Conservation (phyloP, 768 basidiomycete species). For the Saitozyma sp. region DNA sequence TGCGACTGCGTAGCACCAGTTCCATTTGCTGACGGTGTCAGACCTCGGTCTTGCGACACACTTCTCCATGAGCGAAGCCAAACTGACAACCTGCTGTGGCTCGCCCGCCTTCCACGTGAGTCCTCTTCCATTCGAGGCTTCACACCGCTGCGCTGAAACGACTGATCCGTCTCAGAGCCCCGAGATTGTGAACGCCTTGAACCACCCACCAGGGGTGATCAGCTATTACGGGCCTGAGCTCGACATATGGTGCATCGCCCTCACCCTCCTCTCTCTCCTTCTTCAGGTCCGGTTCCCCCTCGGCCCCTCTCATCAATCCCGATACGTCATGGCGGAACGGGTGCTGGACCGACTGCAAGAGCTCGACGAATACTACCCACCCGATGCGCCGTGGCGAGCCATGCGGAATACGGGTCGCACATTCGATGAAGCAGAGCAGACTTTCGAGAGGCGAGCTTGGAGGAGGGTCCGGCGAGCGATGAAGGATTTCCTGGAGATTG, state of each 20-base stretch:
- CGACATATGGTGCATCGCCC: slow-evolving; percentile 56
- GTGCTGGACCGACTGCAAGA: slow-evolving; percentile 50
- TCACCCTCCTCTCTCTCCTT: slow-evolving; percentile 54
- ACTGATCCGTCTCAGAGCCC: slow-evolving; percentile 48
- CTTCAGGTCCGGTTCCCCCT: slow-evolving; percentile 53
- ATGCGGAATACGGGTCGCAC: not conserved
- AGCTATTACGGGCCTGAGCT: slow-evolving; percentile 56
- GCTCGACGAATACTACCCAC: slow-evolving; percentile 42
- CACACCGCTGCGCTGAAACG: slow-evolving; percentile 6
- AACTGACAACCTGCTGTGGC: slow-evolving; percentile 56
- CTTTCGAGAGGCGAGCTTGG: slow-evolving; percentile 16
- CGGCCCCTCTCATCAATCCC: slow-evolving; percentile 51
- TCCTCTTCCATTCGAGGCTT: not conserved
- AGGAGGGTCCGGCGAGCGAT: slow-evolving; percentile 41
- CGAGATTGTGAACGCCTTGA: slow-evolving; percentile 53
- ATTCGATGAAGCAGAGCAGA: slow-evolving; percentile 24
- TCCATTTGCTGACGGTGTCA: slow-evolving; percentile 11
- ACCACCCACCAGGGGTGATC: slow-evolving; percentile 51
- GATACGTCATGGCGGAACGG: slow-evolving; percentile 48
- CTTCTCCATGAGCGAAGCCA: slow-evolving; percentile 52
- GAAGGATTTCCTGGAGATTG: slow-evolving; percentile 51
- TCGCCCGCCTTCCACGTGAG: slow-evolving; percentile 49
- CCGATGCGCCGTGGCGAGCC: slow-evolving; percentile 18
- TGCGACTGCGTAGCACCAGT: not conserved
- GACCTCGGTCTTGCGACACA: slow-evolving; percentile 56